These are phyloP conservation scores for Termitomyces sp. DNA, from an alignment of 768 basidiomycete genomes.

Conservation along the genomic window DNA sequence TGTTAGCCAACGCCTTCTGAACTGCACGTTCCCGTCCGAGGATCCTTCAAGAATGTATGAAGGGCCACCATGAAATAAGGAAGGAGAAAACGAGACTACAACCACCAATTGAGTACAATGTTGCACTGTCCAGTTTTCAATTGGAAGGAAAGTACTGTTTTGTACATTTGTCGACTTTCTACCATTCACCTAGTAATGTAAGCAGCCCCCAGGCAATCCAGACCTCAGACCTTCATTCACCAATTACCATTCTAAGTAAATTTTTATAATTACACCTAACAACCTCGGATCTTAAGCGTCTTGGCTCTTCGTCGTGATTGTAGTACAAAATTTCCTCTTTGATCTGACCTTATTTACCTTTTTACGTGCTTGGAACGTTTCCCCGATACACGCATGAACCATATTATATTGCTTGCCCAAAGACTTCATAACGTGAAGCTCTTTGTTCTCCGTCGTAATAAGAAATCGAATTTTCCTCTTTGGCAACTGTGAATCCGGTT, in stretches of 20 bases:
- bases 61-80: too few species aligned
- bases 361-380: neutral
- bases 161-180: too few species aligned
- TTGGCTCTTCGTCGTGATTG: neutral
- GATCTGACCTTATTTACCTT: neutral
- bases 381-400: neutral
- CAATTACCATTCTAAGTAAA: too few species aligned
- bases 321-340: neutral
- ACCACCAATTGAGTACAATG: too few species aligned
- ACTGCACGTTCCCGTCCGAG: conserved; percentile 2
- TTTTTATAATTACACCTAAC: neutral
- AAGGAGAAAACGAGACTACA: too few species aligned
- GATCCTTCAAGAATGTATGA: neutral
- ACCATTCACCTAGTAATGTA: too few species aligned
- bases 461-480: neutral
- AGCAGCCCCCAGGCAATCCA: too few species aligned
- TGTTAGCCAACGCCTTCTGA: conserved; percentile 18
- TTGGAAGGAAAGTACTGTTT: too few species aligned
- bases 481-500: conserved; percentile 2
- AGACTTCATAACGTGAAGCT: neutral
- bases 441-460: neutral
- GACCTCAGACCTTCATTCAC: too few species aligned
- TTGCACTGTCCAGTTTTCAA: too few species aligned
- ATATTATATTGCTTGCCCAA: neutral
- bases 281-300: neutral